phyloP scores from a whole-genome alignment of 2,329 filamentous ascomycete genomes.

The Stachybotrys chlorohalonatus region DNA sequence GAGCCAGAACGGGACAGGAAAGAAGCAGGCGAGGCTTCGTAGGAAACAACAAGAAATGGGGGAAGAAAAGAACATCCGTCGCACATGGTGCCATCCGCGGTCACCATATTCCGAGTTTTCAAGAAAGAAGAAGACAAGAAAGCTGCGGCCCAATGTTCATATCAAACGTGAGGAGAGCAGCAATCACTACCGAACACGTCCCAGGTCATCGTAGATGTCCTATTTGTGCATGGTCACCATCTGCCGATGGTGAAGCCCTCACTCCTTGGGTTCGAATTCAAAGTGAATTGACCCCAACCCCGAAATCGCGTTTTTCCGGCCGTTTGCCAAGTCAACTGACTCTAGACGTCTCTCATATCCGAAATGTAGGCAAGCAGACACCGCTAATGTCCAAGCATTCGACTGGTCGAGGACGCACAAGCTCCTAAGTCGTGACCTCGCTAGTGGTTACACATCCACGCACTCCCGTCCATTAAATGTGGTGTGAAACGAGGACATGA shows the following conservation, averaged over 20 bases:
- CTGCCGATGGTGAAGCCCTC: neutral
- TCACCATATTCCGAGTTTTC: neutral
- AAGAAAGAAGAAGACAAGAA: neutral
- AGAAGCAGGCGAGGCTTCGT: neutral
- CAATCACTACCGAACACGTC: neutral
- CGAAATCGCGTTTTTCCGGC: neutral
- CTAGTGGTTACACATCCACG: neutral
- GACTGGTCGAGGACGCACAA: neutral
- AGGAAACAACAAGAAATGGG: neutral
- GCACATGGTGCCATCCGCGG: neutral
- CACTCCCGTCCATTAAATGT: neutral
- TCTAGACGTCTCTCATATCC: neutral
- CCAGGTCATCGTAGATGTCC: neutral
- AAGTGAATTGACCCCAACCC: neutral
- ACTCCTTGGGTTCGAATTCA: neutral
- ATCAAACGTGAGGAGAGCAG: neutral
- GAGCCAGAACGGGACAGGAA: neutral
- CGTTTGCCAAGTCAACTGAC: neutral
- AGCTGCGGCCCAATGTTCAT: neutral
- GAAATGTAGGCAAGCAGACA: neutral
- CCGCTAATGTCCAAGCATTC: neutral
- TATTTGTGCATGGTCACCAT: neutral
- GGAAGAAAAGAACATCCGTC: neutral
- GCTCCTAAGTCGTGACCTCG: neutral
- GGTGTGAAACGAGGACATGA: neutral